Evolutionary conservation across 2,329 filamentous ascomycete genomes (phyloP), one percentile per base, ranked within the genome.

Genomic region (Curvularia verruculosa): DNA sequence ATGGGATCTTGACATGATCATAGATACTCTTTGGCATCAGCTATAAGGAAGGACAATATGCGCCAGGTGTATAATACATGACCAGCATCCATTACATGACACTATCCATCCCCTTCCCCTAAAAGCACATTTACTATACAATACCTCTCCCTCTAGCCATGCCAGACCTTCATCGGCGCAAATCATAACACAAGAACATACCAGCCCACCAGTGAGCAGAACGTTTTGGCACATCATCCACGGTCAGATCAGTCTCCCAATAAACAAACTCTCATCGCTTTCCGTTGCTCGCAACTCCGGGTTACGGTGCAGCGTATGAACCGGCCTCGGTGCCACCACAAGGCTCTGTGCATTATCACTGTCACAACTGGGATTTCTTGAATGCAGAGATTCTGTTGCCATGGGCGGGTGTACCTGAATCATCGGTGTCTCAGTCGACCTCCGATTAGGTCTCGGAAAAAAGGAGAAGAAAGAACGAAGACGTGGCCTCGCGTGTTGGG

Each of bases 331-430:
- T 18, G 71, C 5, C 10, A 70, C 7, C 15, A 68, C 65, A 1
- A 61, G 58, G 1, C 49, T 48, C 18, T 69, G 56, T 26, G 63
- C 71, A 7, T 44, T 53, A 55, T 57, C 65, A 37, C 66, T 70
- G 10, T 69, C 60, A 4, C 60, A 45, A 28, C 65, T 71, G 3
- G 51, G 39, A 24, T 69, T 59, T 18, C 67, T 65, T n/a, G 44
- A 28, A 29, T 69, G 65, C 6, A 59, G 53, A 1, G 60, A 59
- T 5, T 70, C 56, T 1, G 58, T 60, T 15, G 60, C 65, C 29
- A n/a, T 9, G 19, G 71, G 69, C 12, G 63, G 53, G 18, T 70
- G 64, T 5, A 75, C 61, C 6, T 64, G 65, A 13, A 74, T 74
- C 13, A 54, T 64, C 2, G 70, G 69, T 8, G 65, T 39, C 0